Conservation (phyloP, 345 rosid genomes). For the Eucalyptus polybractea region DNA sequence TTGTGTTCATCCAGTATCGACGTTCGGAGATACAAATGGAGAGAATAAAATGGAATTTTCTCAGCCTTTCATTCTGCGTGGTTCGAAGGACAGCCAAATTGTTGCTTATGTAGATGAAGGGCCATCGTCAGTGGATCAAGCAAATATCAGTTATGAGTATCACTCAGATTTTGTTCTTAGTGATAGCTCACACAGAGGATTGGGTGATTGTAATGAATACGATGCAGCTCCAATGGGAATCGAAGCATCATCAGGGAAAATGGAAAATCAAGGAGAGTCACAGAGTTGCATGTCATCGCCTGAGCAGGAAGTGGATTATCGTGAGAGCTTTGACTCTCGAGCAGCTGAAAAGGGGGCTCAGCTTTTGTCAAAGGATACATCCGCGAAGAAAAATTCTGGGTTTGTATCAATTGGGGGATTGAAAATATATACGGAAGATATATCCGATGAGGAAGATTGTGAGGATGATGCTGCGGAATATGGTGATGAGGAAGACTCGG, state of each 20-base stretch:
- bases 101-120: slow-evolving; percentile 54
- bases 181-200: slow-evolving; percentile 47
- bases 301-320: slow-evolving; percentile 19
- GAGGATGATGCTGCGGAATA: slow-evolving; percentile 15
- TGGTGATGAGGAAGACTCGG: slow-evolving; percentile 4
- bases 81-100: slow-evolving; percentile 29
- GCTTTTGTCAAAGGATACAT: slow-evolving; percentile 4
- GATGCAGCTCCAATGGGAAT: slow-evolving; percentile 31
- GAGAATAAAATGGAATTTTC: background rate
- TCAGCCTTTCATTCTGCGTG: slow-evolving; percentile 27
- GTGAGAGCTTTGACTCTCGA: slow-evolving; percentile 3
- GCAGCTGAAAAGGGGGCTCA: slow-evolving; percentile 19
- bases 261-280: slow-evolving; percentile 16
- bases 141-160: slow-evolving; percentile 25
- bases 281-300: slow-evolving; percentile 10
- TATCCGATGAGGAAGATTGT: slow-evolving; percentile 50
- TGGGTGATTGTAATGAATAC: slow-evolving; percentile 50
- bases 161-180: slow-evolving; percentile 53
- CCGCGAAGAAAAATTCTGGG: slow-evolving; percentile 43
- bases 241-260: slow-evolving; percentile 25
- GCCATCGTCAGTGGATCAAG: slow-evolving; percentile 19
- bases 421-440: slow-evolving; percentile 65
- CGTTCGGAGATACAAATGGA: background rate
- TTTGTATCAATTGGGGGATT: slow-evolving; percentile 72
- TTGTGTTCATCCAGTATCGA: background rate